Percentiles rank a stretch among this genome's conserved stretches.
Conservation (phyloP, 1,284 basidiomycete species). For the Apiotrichum sp. region DNA sequence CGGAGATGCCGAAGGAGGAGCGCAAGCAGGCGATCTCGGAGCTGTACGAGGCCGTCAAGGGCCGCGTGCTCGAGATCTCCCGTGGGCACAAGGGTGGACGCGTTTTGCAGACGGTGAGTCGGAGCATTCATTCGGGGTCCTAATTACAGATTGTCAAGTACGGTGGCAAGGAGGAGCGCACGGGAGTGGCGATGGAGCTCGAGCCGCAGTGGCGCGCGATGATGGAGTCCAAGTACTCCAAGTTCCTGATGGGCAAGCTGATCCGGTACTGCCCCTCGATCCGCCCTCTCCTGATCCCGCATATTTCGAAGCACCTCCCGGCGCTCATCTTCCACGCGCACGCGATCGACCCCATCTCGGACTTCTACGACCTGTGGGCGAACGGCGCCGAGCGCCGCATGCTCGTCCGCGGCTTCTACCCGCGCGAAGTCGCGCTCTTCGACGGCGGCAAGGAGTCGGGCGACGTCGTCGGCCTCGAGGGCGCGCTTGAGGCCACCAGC, state of each 20-base stretch:
- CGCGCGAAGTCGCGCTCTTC: slow-evolving; percentile 73
- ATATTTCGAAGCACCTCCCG: slow-evolving; percentile 67
- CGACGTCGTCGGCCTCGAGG: slow-evolving; percentile 54
- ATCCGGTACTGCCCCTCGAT: slow-evolving; percentile 67
- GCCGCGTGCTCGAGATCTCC: slow-evolving; percentile 72
- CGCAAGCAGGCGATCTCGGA: slow-evolving; percentile 64
- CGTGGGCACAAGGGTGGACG: slow-evolving; percentile 85
- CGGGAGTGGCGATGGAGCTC: slow-evolving; percentile 71
- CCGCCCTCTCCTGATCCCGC: slow-evolving; percentile 58
- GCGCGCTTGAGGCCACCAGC: slow-evolving; percentile 60
- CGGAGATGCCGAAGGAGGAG: slow-evolving; percentile 64
- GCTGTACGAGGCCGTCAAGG: slow-evolving; percentile 67
- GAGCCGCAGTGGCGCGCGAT: slow-evolving; percentile 70
- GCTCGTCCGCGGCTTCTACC: slow-evolving; percentile 77
- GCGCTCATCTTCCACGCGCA: slow-evolving; percentile 73
- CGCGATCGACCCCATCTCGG: slow-evolving; percentile 71
- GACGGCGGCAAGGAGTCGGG: slow-evolving; percentile 55
- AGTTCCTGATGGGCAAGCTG: slow-evolving; percentile 80
- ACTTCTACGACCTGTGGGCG: slow-evolving; percentile 76
- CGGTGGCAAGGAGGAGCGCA: slow-evolving; percentile 67
- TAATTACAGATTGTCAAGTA: slow-evolving; percentile 60
- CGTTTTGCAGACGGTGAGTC: slow-evolving; percentile 66
- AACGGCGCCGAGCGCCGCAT: slow-evolving; percentile 74
- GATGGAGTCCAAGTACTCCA: slow-evolving; percentile 80
- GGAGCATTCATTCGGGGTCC: neutral